phyloP scores from a whole-genome alignment of 2,329 filamentous ascomycete species.

The Zarea fungicola region DNA sequence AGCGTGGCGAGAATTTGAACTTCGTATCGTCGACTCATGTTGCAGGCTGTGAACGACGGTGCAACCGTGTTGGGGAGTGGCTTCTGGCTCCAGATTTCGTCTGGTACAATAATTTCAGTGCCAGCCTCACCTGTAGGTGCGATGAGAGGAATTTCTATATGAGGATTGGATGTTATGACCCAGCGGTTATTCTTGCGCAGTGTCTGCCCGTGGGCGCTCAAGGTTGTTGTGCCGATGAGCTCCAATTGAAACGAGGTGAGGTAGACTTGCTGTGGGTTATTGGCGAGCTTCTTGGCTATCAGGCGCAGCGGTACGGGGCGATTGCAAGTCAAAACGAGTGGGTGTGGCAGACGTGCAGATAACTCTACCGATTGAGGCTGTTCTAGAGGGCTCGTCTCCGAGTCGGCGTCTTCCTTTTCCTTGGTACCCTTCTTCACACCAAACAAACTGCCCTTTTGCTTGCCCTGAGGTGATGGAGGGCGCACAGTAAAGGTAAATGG shows the following conservation, averaged over 20 bases:
- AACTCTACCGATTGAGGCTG: conserved; percentile 67
- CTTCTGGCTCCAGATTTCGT: conserved; percentile 65
- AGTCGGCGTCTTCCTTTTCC: conserved; percentile 13
- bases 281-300: conserved; percentile 69
- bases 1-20: conserved; percentile 72
- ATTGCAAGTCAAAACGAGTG: conserved; percentile 84
- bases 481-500: conserved; percentile 53
- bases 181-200: conserved; percentile 68
- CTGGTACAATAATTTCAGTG: conserved; percentile 64
- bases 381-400: background rate
- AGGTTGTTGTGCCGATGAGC: conserved; percentile 71
- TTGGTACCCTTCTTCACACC: conserved; percentile 32
- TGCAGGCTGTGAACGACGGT: conserved; percentile 84
- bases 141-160: conserved; percentile 68
- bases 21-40: conserved; percentile 75
- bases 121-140: conserved; percentile 50
- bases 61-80: conserved; percentile 79
- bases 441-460: conserved; percentile 58
- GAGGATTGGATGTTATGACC: conserved; percentile 66
- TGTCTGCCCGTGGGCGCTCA: conserved; percentile 70
- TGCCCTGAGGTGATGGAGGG: conserved; percentile 28
- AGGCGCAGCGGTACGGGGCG: conserved; percentile 76
- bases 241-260: conserved; percentile 77
- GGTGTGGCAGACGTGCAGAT: conserved; percentile 75
- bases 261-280: conserved; percentile 64